phyloP scores from a whole-genome alignment of 345 rosid genomes.

The Euclidium syriacum region DNA sequence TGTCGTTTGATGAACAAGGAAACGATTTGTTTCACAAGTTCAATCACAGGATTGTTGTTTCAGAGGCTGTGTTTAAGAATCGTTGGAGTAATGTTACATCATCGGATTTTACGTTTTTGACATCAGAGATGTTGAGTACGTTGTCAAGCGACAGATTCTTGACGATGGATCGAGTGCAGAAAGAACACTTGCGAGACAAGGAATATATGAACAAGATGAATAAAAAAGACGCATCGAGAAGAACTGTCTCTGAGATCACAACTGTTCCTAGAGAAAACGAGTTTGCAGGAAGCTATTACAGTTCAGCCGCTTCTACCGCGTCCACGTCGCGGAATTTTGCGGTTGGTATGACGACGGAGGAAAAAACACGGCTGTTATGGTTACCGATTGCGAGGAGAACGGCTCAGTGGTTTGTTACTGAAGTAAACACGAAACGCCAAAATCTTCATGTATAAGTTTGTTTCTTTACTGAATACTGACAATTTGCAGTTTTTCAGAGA shows the following conservation, averaged over 20 bases:
- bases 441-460: conserved; percentile 34
- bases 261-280: conserved; percentile 46
- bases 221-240: conserved; percentile 39
- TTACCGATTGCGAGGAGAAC: conserved; percentile 72
- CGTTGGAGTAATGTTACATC: conserved; percentile 86
- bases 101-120: conserved; percentile 68
- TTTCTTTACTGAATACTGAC: background rate
- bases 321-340: conserved; percentile 7
- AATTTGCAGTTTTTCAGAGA: background rate
- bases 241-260: conserved; percentile 71
- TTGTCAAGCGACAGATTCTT: conserved; percentile 53
- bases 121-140: conserved; percentile 56
- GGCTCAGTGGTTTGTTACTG: conserved; percentile 55
- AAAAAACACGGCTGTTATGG: conserved; percentile 55
- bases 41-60: conserved; percentile 61
- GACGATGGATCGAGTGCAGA: background rate
- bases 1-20: conserved; percentile 21
- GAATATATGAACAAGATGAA: too few relatives aligned
- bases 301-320: background rate
- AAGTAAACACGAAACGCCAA: conserved; percentile 17
- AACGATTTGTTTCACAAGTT: conserved; percentile 46
- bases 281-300: background rate
- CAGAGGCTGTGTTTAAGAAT: conserved; percentile 57
- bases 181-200: conserved; percentile 17
- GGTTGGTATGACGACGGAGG: conserved; percentile 32